phyloP scores from a whole-genome alignment of 805 yeast species.

The Vanderwaltozyma yarrowii region DNA sequence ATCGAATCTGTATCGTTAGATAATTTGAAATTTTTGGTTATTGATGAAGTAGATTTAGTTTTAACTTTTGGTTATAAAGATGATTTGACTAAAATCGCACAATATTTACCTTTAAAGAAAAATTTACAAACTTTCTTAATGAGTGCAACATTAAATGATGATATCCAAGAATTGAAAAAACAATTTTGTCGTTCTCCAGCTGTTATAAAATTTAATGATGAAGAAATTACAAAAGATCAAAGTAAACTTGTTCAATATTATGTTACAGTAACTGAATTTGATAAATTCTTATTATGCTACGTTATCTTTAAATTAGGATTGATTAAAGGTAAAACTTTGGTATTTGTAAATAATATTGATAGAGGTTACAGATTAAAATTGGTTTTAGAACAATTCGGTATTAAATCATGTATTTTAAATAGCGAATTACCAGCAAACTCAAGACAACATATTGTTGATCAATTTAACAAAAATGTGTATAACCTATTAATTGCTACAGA shows the following conservation, averaged over 20 bases:
- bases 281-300: constrained; percentile 81
- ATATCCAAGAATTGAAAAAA: constrained; percentile 62
- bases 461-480: constrained; percentile 84
- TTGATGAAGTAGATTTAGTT: constrained; percentile 92
- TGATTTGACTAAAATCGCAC: constrained; percentile 60
- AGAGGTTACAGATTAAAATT: constrained; percentile 88
- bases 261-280: constrained; percentile 79
- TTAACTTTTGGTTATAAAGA: constrained; percentile 85
- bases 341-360: constrained; percentile 89
- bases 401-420: constrained; percentile 77
- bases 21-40: constrained; percentile 58
- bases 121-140: constrained; percentile 80
- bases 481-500: constrained; percentile 89
- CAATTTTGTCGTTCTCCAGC: constrained; percentile 80
- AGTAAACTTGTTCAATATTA: constrained; percentile 72
- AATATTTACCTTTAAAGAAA: constrained; percentile 58
- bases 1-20: constrained; percentile 40
- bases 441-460: constrained; percentile 89
- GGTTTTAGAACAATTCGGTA: constrained; percentile 90
- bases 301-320: constrained; percentile 83
- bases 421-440: constrained; percentile 90
- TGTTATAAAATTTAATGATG: constrained; percentile 67
- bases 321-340: constrained; percentile 81
- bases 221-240: constrained; percentile 39
- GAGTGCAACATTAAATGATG: constrained; percentile 93